Evolutionary conservation across 2,329 filamentous ascomycete species (phyloP).

Genomic region (Cryphonectria parasitica): DNA sequence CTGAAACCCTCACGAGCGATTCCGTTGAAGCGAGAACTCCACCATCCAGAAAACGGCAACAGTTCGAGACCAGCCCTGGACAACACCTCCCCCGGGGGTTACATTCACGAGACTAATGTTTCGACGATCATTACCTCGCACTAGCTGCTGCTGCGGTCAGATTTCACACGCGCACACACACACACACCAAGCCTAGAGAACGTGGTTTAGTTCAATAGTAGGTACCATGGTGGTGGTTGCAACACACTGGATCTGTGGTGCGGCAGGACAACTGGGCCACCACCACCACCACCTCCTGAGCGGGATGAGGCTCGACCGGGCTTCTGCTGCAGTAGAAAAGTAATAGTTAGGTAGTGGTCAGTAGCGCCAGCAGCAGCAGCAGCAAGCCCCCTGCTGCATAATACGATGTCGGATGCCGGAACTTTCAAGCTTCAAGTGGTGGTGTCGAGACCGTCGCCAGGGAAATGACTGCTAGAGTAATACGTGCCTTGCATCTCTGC

Average conservation of each 20-base stretch:
- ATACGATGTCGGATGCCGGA: neutral
- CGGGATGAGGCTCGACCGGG: constrained; percentile 14
- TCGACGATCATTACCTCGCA: constrained; percentile 13
- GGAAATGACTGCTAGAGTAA: no score
- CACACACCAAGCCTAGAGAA: no score
- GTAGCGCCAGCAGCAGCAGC: neutral
- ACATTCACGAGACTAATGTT: constrained; percentile 11
- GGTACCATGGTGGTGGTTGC: neutral
- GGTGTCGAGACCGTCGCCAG: neutral
- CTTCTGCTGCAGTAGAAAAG: neutral
- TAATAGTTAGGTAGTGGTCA: neutral
- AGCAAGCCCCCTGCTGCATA: neutral
- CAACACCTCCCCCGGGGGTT: neutral
- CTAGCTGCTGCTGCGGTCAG: constrained; percentile 1
- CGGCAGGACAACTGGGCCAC: neutral
- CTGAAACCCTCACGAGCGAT: constrained; percentile 5
- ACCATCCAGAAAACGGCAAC: neutral
- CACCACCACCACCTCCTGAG: neutral
- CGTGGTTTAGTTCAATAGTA: neutral
- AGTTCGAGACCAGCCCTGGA: neutral
- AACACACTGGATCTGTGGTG: neutral
- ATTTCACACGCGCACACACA: neutral
- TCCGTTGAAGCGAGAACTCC: neutral
- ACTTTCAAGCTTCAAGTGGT: neutral
- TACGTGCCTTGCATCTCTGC: neutral